Percentiles rank a stretch among this genome's conserved stretches.
Evolutionary conservation across 192 early-diverging fungal genomes (phyloP).

Genomic region (Coemansia sp.): DNA sequence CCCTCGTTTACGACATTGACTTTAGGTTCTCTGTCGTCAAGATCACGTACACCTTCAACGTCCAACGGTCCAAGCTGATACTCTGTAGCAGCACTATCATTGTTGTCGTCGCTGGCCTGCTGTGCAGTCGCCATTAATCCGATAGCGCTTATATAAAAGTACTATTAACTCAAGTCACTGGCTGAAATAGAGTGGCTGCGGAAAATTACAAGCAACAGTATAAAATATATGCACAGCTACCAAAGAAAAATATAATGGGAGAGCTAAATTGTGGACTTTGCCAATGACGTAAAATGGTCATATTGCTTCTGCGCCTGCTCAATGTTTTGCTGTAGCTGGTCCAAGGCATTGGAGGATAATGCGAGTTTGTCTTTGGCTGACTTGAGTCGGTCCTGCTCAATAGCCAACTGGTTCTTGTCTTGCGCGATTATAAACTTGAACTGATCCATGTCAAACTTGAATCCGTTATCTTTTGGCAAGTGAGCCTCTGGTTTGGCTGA

Average conservation of each 20-base stretch:
- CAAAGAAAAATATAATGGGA: neutral
- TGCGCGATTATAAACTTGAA: slow-evolving; percentile 35
- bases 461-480: slow-evolving; percentile 25
- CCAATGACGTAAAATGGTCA: slow-evolving; percentile 37
- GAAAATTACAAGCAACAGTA: neutral
- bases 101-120: neutral
- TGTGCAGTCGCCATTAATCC: neutral
- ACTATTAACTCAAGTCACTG: neutral
- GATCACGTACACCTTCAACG: neutral
- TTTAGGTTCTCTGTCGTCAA: neutral
- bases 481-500: too few species aligned
- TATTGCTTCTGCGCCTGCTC: slow-evolving; percentile 30
- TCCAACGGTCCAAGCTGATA: slow-evolving; percentile 11
- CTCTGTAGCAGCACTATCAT: slow-evolving; percentile 2
- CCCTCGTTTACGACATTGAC: neutral
- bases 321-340: slow-evolving; percentile 11
- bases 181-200: neutral
- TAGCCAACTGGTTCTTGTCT: slow-evolving; percentile 25
- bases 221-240: neutral
- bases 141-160: neutral
- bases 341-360: slow-evolving; percentile 9
- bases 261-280: neutral
- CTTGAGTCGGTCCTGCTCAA: slow-evolving; percentile 27
- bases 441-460: slow-evolving; percentile 25
- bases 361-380: slow-evolving; percentile 11